phyloP scores from a whole-genome alignment of 345 rosid species.

The Populus pruinosa region DNA sequence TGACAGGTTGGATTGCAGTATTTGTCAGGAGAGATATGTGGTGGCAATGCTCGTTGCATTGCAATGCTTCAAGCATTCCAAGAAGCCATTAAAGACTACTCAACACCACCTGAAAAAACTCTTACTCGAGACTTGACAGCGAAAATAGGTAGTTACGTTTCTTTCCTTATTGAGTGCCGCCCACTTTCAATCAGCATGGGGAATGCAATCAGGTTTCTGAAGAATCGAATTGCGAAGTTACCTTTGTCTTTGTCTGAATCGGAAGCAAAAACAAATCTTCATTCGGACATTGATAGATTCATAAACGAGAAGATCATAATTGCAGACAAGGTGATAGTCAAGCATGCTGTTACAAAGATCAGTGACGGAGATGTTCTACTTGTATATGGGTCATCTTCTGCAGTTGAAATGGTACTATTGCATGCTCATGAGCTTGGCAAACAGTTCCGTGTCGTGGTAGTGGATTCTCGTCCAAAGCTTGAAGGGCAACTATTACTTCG shows the following conservation, averaged over 20 bases:
- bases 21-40: slow-evolving; percentile 72
- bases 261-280: slow-evolving; percentile 72
- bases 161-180: slow-evolving; percentile 81
- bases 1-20: slow-evolving; percentile 87
- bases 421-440: slow-evolving; percentile 84
- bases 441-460: slow-evolving; percentile 79
- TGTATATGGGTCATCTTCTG: slow-evolving; percentile 83
- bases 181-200: slow-evolving; percentile 98
- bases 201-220: slow-evolving; percentile 75
- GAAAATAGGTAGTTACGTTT: slow-evolving; percentile 75
- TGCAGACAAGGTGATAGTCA: slow-evolving; percentile 77
- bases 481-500: slow-evolving; percentile 83
- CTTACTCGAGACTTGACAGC: slow-evolving; percentile 77
- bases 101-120: slow-evolving; percentile 75
- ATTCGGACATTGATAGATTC: slow-evolving; percentile 69
- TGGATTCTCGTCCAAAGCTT: slow-evolving; percentile 92
- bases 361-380: slow-evolving; percentile 93
- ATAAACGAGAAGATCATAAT: slow-evolving; percentile 74
- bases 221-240: slow-evolving; percentile 68
- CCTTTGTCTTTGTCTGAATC: slow-evolving; percentile 62
- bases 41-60: slow-evolving; percentile 96
- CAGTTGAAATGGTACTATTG: slow-evolving; percentile 82
- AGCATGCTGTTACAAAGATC: slow-evolving; percentile 82
- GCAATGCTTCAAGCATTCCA: slow-evolving; percentile 96
- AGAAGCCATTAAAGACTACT: slow-evolving; percentile 74